Percentiles rank a stretch among this genome's conserved stretches.
Conservation (phyloP, 2,329 filamentous ascomycete species). For the Rugonectria rugulosa region DNA sequence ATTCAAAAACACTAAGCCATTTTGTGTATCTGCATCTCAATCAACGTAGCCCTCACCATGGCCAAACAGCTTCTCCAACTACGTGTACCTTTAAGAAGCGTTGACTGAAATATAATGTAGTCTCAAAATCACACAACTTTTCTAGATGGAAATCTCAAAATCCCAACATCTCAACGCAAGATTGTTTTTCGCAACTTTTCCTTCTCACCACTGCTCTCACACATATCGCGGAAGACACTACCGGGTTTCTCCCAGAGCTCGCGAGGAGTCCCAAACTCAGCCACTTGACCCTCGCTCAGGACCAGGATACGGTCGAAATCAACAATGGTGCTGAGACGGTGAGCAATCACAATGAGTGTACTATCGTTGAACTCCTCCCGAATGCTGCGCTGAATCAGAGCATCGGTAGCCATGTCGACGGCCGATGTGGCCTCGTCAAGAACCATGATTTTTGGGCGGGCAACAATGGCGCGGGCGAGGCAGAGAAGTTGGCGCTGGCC, state of each 20-base stretch:
- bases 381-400: slow-evolving; percentile 76
- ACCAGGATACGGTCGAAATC: slow-evolving; percentile 80
- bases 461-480: slow-evolving; percentile 75
- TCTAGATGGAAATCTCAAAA: background rate
- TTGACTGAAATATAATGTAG: background rate
- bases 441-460: slow-evolving; percentile 78
- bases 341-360: slow-evolving; percentile 78
- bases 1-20: too few relatives aligned
- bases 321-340: slow-evolving; percentile 77
- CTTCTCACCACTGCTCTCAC: slow-evolving; percentile 66
- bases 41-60: too few relatives aligned
- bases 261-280: slow-evolving; percentile 71
- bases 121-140: background rate
- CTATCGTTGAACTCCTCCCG: slow-evolving; percentile 74
- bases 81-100: too few relatives aligned
- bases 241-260: slow-evolving; percentile 65
- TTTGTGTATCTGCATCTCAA: too few relatives aligned
- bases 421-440: slow-evolving; percentile 82
- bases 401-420: slow-evolving; percentile 79
- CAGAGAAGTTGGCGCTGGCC: slow-evolving; percentile 80
- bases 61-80: too few relatives aligned
- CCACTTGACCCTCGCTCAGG: slow-evolving; percentile 70
- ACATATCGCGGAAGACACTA: slow-evolving; percentile 69
- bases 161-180: slow-evolving; percentile 33
- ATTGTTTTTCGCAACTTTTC: slow-evolving; percentile 60